These are phyloP conservation scores for Luffa aegyptiaca DNA, from an alignment of 306 rosid species.

Conservation along the genomic window DNA sequence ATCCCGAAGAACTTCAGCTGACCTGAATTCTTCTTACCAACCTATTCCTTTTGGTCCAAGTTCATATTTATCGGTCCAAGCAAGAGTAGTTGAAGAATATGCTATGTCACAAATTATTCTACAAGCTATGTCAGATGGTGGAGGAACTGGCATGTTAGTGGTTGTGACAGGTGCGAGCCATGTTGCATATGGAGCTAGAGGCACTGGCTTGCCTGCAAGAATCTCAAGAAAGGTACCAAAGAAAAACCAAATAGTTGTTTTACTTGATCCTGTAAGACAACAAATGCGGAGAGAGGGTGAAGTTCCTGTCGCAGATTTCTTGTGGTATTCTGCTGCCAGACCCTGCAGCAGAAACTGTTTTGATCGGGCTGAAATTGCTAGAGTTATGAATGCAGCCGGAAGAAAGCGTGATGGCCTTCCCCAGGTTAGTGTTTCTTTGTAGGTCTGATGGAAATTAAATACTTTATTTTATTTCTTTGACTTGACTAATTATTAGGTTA, in stretches of 20 bases:
- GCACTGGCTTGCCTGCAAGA: slow-evolving; percentile 93
- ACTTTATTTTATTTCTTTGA: neutral
- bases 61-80: slow-evolving; percentile 84
- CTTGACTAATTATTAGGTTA: neutral
- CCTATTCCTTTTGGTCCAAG: slow-evolving; percentile 77
- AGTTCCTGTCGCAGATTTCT: slow-evolving; percentile 86
- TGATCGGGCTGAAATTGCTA: slow-evolving; percentile 95
- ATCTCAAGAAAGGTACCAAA: slow-evolving; percentile 69
- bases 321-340: slow-evolving; percentile 97
- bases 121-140: slow-evolving; percentile 57
- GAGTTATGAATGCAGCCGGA: slow-evolving; percentile 99
- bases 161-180: slow-evolving; percentile 94
- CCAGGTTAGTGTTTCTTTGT: slow-evolving; percentile 45
- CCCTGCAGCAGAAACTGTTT: slow-evolving; percentile 88
- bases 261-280: slow-evolving; percentile 94
- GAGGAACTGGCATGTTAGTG: slow-evolving; percentile 53
- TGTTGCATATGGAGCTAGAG: slow-evolving; percentile 73
- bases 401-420: slow-evolving; percentile 90
- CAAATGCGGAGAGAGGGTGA: slow-evolving; percentile 83
- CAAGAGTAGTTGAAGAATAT: slow-evolving; percentile 84
- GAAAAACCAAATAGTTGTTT: slow-evolving; percentile 81
- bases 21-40: slow-evolving; percentile 34
- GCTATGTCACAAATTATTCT: slow-evolving; percentile 64
- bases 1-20: slow-evolving; percentile 44
- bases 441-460: neutral